A percentile compares a stretch with the other conserved stretches of the same genome.
Conservation (phyloP, 306 rosid genomes). For the Herpetospermum pedunculosum region DNA sequence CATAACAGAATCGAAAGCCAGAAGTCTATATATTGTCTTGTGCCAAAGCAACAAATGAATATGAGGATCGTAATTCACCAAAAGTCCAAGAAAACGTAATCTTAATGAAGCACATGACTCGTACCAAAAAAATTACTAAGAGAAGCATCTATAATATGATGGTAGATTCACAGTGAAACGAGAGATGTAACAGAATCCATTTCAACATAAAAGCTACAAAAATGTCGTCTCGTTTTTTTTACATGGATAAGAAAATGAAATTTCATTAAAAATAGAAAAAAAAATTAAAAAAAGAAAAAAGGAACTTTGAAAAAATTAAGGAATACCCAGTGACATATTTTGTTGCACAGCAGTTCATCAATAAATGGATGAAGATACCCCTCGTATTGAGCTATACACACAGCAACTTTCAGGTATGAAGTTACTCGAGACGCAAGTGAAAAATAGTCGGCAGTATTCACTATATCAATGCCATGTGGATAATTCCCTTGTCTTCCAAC, state of each 20-base stretch:
- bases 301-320: conserved; percentile 4
- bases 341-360: conserved; percentile 68
- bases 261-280: background rate
- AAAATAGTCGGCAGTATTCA: conserved; percentile 83
- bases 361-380: conserved; percentile 72
- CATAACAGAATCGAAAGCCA: background rate
- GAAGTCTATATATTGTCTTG: background rate
- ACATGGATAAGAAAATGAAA: background rate
- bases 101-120: background rate
- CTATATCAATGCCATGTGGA: conserved; percentile 95
- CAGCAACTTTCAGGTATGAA: conserved; percentile 70
- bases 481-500: conserved; percentile 96
- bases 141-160: background rate
- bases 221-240: background rate
- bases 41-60: background rate
- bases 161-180: background rate
- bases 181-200: background rate
- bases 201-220: background rate
- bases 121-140: background rate
- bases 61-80: background rate
- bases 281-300: background rate
- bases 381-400: conserved; percentile 67
- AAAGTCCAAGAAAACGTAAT: background rate
- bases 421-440: conserved; percentile 79
- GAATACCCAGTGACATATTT: conserved; percentile 91